Conservation (phyloP, 805 yeast species). For the Candida vaughaniae region DNA sequence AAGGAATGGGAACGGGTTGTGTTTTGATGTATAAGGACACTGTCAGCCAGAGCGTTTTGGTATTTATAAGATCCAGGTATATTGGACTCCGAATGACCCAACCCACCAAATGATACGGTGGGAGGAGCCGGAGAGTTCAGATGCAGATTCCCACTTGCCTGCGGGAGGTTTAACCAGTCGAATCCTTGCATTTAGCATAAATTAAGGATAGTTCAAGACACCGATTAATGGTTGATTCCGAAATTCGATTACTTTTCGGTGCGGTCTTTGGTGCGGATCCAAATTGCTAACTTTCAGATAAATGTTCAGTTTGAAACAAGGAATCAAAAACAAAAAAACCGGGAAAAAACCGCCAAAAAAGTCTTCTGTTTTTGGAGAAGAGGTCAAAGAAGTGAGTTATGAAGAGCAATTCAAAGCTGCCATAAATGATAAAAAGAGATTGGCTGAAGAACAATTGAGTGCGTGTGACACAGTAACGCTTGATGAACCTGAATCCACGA, state of each 20-base stretch:
- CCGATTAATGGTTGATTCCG: too few relatives aligned
- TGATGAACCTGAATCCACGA: too few relatives aligned
- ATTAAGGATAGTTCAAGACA: too few relatives aligned
- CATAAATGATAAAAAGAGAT: neutral
- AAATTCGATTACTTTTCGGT: too few relatives aligned
- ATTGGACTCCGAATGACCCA: neutral
- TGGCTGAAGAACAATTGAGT: neutral
- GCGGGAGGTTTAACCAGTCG: slow-evolving; percentile 8
- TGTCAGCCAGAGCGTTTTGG: slow-evolving; percentile 9
- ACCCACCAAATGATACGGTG: slow-evolving; percentile 6
- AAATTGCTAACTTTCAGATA: too few relatives aligned
- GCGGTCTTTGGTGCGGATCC: too few relatives aligned
- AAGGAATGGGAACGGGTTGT: slow-evolving; percentile 6
- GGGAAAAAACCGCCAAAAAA: neutral
- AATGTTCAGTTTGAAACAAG: slow-evolving; percentile 8
- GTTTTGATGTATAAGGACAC: slow-evolving; percentile 2
- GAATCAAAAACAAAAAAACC: neutral
- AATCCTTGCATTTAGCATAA: slow-evolving; percentile 6
- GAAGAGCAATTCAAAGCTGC: slow-evolving; percentile 1
- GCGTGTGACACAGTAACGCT: too few relatives aligned
- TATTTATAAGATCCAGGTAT: slow-evolving; percentile 2
- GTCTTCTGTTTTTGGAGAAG: neutral
- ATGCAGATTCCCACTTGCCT: neutral
- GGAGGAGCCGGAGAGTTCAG: slow-evolving; percentile 6
- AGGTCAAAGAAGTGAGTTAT: neutral